Evolutionary conservation across 2,329 filamentous ascomycete species (phyloP).

Genomic region (Fusarium sp.): DNA sequence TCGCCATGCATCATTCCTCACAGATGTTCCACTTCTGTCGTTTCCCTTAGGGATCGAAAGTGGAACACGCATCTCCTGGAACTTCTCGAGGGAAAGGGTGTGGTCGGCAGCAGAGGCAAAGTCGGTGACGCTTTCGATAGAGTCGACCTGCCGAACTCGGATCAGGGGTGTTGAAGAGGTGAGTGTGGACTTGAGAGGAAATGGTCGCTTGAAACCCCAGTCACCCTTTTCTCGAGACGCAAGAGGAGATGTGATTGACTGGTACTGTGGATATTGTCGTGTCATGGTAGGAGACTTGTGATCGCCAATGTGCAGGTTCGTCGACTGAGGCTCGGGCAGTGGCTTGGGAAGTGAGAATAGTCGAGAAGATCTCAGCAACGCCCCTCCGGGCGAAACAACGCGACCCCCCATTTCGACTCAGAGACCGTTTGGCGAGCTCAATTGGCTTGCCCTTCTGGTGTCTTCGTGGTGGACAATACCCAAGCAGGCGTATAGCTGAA

Average conservation of each 20-base stretch:
- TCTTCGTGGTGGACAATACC: constrained; percentile 36
- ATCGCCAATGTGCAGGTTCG: constrained; percentile 53
- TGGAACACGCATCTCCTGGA: constrained; percentile 82
- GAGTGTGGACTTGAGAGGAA: constrained; percentile 82
- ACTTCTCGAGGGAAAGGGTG: constrained; percentile 84
- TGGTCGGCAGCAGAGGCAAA: constrained; percentile 88
- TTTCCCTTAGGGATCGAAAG: constrained; percentile 66
- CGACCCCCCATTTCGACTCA: constrained; percentile 52
- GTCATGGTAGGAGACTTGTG: constrained; percentile 66
- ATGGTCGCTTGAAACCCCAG: constrained; percentile 90
- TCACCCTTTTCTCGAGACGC: constrained; percentile 82
- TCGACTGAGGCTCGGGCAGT: constrained; percentile 73
- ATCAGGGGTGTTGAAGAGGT: constrained; percentile 80
- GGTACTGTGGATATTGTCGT: constrained; percentile 81
- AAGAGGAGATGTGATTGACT: constrained; percentile 82
- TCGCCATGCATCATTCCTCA: constrained; percentile 46
- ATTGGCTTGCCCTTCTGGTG: constrained; percentile 47
- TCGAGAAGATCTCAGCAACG: constrained; percentile 86
- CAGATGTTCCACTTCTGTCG: constrained; percentile 36
- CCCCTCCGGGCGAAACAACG: constrained; percentile 70
- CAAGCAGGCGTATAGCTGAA: constrained; percentile 27
- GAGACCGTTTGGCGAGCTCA: constrained; percentile 49
- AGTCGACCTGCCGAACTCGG: constrained; percentile 83
- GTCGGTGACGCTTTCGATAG: constrained; percentile 89
- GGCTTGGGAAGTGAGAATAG: constrained; percentile 88